Evolutionary conservation across 2,329 filamentous ascomycete species (phyloP).

Genomic region (Aspergillus niger): DNA sequence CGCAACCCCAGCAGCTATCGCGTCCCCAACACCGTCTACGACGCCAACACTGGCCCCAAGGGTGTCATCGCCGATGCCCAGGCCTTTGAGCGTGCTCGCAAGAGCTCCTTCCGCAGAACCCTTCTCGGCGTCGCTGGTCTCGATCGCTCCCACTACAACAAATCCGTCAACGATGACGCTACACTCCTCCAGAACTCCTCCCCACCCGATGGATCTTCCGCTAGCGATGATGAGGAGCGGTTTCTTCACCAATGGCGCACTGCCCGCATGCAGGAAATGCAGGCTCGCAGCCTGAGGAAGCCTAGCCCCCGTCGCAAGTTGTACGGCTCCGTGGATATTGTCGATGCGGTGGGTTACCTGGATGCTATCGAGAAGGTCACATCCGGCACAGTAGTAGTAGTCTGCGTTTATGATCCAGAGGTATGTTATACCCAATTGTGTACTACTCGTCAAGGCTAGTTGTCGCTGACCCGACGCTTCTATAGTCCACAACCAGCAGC

Average conservation of each 20-base stretch:
- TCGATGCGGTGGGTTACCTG: conserved; percentile 90
- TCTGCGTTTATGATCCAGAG: conserved; percentile 87
- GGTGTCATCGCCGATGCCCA: conserved; percentile 55
- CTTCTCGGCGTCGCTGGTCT: conserved; percentile 40
- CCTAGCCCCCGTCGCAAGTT: conserved; percentile 75
- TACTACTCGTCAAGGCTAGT: neutral
- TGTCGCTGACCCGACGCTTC: conserved; percentile 39
- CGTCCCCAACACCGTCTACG: conserved; percentile 48
- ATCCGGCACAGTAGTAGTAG: conserved; percentile 79
- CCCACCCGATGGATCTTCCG: conserved; percentile 30
- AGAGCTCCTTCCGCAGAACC: conserved; percentile 50
- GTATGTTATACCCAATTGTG: conserved; percentile 54
- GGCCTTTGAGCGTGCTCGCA: conserved; percentile 51
- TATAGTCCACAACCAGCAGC: conserved; percentile 70
- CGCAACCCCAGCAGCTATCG: conserved; percentile 43
- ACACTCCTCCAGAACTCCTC: conserved; percentile 29
- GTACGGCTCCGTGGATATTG: conserved; percentile 77
- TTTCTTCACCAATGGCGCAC: conserved; percentile 88
- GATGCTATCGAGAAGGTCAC: conserved; percentile 91
- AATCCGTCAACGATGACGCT: conserved; percentile 24
- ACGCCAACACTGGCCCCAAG: conserved; percentile 55
- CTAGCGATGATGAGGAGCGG: conserved; percentile 70
- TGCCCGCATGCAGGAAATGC: conserved; percentile 76
- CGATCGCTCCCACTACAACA: conserved; percentile 30
- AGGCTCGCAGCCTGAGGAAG: conserved; percentile 63